A percentile compares a stretch with the other conserved stretches of the same genome.
phyloP scores from a whole-genome alignment of 163 green algal species.

The Coccomyxa subellipsoidea region DNA sequence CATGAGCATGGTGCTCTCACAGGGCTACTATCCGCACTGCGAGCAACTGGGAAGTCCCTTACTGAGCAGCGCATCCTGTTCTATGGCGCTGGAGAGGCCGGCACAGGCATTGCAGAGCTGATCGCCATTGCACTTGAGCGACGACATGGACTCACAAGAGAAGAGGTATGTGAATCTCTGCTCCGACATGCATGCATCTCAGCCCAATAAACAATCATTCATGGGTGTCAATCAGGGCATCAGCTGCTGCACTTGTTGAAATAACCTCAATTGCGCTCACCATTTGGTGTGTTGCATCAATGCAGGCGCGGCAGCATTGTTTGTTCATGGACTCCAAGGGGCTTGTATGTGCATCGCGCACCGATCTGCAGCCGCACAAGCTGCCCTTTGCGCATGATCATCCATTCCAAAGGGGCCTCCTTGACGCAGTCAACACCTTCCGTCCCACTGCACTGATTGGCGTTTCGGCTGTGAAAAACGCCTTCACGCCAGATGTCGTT shows the following conservation, averaged over 20 bases:
- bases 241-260: no score
- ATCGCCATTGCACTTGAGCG: slow-evolving; percentile 39
- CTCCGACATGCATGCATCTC: no score
- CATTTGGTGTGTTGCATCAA: no score
- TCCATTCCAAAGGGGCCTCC: slow-evolving; percentile 21
- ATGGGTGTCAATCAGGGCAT: no score
- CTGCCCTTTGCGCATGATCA: slow-evolving; percentile 69
- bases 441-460: slow-evolving; percentile 70
- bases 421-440: slow-evolving; percentile 35
- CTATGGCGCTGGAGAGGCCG: slow-evolving; percentile 65
- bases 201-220: no score
- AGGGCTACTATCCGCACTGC: slow-evolving; percentile 1
- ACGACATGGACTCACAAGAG: slow-evolving; percentile 22
- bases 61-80: slow-evolving; percentile 52
- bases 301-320: slow-evolving; percentile 56
- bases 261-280: no score
- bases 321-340: slow-evolving; percentile 65
- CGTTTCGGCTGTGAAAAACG: slow-evolving; percentile 46
- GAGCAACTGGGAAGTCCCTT: slow-evolving; percentile 8
- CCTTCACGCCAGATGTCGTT: slow-evolving; percentile 53
- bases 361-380: slow-evolving; percentile 72
- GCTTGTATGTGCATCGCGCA: slow-evolving; percentile 35
- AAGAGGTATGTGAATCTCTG: slow-evolving; percentile 9
- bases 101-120: slow-evolving; percentile 44
- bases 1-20: not conserved